These are phyloP conservation scores for Sonneratia caseolaris DNA, from an alignment of 345 rosid genomes.

Conservation along the genomic window DNA sequence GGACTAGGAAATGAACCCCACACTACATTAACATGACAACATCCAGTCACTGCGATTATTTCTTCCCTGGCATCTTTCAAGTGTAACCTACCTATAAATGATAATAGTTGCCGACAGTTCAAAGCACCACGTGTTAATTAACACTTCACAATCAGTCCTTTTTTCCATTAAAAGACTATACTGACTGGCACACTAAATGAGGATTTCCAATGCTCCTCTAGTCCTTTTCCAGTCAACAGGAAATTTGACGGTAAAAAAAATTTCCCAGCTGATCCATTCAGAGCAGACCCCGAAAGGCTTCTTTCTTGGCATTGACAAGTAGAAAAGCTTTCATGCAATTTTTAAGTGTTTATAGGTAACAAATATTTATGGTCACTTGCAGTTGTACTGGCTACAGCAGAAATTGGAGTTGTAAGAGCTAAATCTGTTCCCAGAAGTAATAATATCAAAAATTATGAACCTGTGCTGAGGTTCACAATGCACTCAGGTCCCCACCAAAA, in stretches of 20 bases:
- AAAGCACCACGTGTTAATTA: not conserved
- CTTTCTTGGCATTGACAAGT: no score
- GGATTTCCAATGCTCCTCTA: not conserved
- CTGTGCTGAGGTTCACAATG: not conserved
- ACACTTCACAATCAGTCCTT: not conserved
- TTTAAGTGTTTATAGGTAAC: no score
- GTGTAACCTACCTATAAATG: not conserved
- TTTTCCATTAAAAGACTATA: not conserved
- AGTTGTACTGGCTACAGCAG: no score
- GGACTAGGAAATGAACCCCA: slow-evolving; percentile 2
- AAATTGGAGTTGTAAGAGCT: not conserved
- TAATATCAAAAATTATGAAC: not conserved
- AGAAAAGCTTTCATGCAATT: no score
- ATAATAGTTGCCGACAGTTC: not conserved
- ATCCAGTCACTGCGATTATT: not conserved
- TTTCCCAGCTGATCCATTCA: no score
- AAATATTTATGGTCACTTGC: no score
- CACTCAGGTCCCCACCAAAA: not conserved
- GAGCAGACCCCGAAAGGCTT: no score
- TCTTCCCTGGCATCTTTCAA: not conserved
- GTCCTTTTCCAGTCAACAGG: no score
- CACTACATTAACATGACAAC: not conserved
- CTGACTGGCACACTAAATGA: not conserved
- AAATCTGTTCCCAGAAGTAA: not conserved
- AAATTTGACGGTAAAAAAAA: no score